Base-by-base conservation (phyloP, 2,329 filamentous ascomycete species). In the Trichothecium sympodiale region DNA sequence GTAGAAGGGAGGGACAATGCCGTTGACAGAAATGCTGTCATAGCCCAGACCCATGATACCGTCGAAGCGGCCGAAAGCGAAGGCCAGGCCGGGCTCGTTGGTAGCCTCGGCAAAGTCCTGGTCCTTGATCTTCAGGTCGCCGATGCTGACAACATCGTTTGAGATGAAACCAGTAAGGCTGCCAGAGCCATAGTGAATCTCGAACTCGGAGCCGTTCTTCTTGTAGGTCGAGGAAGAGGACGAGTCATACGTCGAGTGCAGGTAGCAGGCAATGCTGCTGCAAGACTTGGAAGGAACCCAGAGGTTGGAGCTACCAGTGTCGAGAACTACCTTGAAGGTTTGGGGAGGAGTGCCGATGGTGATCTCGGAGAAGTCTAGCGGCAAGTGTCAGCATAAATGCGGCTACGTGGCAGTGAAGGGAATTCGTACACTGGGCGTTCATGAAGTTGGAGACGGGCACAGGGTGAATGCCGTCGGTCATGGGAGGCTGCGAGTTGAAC, bases 91-190 rank as follows among this genome's bases (percentile, higher is more conserved):
- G 45, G 91, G 91, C 71, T 98, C 91, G 51, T 74, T 82, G 37
- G 89, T 96, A 25, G 89, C 91, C 69, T 98, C 91, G 45, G 89
- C 93, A 52, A 98, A 98, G 61, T 91, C 78, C 64, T 96, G 91
- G 48, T 80, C 64, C 71, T 94, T 79, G 61, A 98, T 75, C 54
- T 74, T 79, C 51, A 98, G 61, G 60, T 96, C 88, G 46, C 91
- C 91, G 48, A 98, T 95, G 48, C 70, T 72, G 49, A 98, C 64
- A 30, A 70, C 76, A 59, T 98, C 91, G 59, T 88, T 76, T 41
- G 91, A 98, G 45, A 96, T 80, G 56, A 91, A 96, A 47, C 91
- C 91, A 55, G 80, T 87, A 56, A 98, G 71, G 64, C 83, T 87
- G 46, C 91, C 91, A 37, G 91, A 98, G 57, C 91, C 91, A 59